Conservation (phyloP, 83 land plant genomes). For the Isoetes engelmannii region DNA sequence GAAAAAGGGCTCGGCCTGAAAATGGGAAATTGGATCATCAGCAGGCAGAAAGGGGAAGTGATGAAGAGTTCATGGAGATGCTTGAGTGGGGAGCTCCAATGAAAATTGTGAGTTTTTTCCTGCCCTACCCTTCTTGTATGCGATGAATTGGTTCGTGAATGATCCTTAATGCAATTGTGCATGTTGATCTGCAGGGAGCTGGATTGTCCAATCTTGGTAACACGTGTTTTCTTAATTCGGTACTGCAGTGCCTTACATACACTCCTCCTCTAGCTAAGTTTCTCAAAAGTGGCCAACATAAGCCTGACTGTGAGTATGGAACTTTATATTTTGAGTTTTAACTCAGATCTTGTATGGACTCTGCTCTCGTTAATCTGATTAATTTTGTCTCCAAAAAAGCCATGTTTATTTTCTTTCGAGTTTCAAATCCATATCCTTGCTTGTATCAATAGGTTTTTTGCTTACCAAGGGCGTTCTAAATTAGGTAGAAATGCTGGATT, state of each 20-base stretch:
- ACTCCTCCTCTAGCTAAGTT: conserved; percentile 23
- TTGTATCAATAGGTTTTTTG: neutral
- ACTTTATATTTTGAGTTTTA: no score
- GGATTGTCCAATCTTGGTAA: conserved; percentile 27
- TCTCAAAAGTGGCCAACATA: conserved; percentile 26
- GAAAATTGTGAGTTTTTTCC: conserved; percentile 1
- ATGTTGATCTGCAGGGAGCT: conserved; percentile 15
- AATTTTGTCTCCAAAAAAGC: no score
- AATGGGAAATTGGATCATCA: neutral
- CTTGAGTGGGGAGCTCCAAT: conserved; percentile 3
- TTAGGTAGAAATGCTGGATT: conserved; percentile 75
- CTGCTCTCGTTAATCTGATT: no score
- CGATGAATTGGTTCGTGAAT: neutral
- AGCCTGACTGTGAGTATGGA: conserved; percentile 11
- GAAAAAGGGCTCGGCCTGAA: neutral
- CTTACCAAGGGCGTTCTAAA: neutral
- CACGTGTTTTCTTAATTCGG: conserved; percentile 26
- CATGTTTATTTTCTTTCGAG: no score
- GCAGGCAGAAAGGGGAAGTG: neutral
- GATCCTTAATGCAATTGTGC: neutral
- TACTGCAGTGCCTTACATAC: conserved; percentile 23
- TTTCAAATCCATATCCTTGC: no score
- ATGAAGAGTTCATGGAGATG: neutral
- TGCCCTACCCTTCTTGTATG: neutral
- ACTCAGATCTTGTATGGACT: no score